Conservation (phyloP, 495 filamentous ascomycete species). For the Glutinoglossum americanum region DNA sequence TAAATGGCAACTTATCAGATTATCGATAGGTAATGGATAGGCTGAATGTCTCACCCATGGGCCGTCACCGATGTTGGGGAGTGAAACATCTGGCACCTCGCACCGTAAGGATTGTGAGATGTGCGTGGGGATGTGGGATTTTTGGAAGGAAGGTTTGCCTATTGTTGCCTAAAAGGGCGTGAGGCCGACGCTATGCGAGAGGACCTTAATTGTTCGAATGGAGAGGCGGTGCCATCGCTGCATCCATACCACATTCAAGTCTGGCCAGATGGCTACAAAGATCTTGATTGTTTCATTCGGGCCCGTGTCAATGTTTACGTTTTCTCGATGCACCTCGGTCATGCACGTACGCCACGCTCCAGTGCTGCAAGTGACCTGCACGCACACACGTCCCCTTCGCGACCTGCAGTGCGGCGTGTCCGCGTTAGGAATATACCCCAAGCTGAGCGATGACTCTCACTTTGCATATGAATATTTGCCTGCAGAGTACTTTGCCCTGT, state of each 20-base stretch:
- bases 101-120: background rate
- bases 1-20: no score
- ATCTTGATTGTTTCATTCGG: background rate
- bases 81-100: no score
- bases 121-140: background rate
- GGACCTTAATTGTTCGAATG: background rate
- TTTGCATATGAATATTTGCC: background rate
- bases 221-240: background rate
- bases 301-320: background rate
- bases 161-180: background rate
- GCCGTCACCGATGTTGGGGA: no score
- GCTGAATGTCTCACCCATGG: no score
- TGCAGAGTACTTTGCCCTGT: no score
- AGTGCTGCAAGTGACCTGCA: background rate
- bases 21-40: no score
- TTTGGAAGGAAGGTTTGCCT: background rate
- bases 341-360: background rate
- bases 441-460: background rate
- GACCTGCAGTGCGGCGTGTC: background rate
- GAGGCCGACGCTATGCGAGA: background rate
- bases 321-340: background rate
- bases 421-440: background rate
- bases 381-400: background rate
- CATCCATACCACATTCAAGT: background rate
- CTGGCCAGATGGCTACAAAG: background rate